These are phyloP conservation scores for Triticum urartu DNA, from an alignment of 176 grass and related monocot genomes.

Conservation along the genomic window DNA sequence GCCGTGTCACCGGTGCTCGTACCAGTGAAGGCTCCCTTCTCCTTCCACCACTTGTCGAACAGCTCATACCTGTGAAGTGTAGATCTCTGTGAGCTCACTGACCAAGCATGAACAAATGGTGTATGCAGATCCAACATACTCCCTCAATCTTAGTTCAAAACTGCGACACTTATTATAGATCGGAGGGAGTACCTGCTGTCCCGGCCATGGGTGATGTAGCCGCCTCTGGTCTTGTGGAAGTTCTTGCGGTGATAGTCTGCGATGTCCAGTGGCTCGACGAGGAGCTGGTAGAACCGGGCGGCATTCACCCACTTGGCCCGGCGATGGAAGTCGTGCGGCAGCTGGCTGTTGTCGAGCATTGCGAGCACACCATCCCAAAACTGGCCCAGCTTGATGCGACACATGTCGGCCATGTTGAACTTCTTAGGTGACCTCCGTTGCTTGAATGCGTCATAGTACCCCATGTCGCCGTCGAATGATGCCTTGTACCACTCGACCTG, in stretches of 20 bases:
- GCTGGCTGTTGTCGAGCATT: constrained; percentile 75
- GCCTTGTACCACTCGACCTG: constrained; percentile 97
- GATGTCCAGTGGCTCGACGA: constrained; percentile 92
- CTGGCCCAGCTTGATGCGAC: constrained; percentile 63
- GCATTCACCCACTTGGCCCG: constrained; percentile 96
- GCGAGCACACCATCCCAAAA: constrained; percentile 87
- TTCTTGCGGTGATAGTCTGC: constrained; percentile 71
- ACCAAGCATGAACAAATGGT: neutral
- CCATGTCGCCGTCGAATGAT: constrained; percentile 60
- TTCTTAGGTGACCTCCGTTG: constrained; percentile 48
- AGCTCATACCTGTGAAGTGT: constrained; percentile 53
- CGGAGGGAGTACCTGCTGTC: constrained; percentile 36
- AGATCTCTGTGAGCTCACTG: neutral
- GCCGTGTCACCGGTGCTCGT: neutral
- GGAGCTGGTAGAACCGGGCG: constrained; percentile 86
- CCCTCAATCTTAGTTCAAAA: too few species aligned
- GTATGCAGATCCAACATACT: neutral
- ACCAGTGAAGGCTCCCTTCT: neutral
- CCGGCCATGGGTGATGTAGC: constrained; percentile 77
- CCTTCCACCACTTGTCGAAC: constrained; percentile 90
- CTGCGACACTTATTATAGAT: too few species aligned
- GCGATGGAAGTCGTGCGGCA: constrained; percentile 79
- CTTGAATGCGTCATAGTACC: constrained; percentile 96
- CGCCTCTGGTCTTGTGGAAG: constrained; percentile 52
- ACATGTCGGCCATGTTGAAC: constrained; percentile 50